Percentiles rank a stretch among this genome's conserved stretches.
Evolutionary conservation across 306 rosid species (phyloP).

Genomic region (Mimosa bimucronata): DNA sequence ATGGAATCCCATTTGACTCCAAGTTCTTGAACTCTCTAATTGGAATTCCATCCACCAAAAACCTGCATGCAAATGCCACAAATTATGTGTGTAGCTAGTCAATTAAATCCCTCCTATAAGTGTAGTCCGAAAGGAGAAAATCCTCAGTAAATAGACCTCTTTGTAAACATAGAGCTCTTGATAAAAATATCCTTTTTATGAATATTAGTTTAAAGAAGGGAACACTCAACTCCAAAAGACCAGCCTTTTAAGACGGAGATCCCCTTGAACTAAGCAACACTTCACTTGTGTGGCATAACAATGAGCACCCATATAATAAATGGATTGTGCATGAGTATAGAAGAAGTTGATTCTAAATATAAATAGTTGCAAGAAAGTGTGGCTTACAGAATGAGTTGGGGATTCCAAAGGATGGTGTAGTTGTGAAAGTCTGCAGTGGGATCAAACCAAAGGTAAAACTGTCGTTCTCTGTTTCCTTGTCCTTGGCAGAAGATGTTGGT

Average conservation of each 20-base stretch:
- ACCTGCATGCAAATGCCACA: conserved; percentile 34
- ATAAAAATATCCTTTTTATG: too few relatives aligned
- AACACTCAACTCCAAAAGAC: too few relatives aligned
- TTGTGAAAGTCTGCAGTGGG: background rate
- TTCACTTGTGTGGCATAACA: too few relatives aligned
- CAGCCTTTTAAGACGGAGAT: too few relatives aligned
- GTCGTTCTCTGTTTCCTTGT: conserved; percentile 53
- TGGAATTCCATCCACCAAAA: conserved; percentile 64
- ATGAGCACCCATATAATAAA: too few relatives aligned
- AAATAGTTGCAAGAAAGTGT: background rate
- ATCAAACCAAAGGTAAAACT: background rate
- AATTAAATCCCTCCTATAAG: background rate
- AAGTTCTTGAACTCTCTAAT: conserved; percentile 66
- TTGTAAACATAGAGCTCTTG: too few relatives aligned
- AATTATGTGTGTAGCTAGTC: background rate
- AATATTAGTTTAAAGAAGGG: too few relatives aligned
- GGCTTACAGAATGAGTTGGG: background rate
- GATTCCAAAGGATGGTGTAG: background rate
- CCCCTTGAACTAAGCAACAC: too few relatives aligned
- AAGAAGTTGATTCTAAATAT: too few relatives aligned
- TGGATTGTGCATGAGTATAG: too few relatives aligned
- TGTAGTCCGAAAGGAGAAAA: too few relatives aligned
- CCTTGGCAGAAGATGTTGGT: conserved; percentile 65
- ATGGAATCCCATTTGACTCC: conserved; percentile 58
- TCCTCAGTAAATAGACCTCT: too few relatives aligned